Percentiles rank a stretch among this genome's conserved stretches.
Evolutionary conservation across 1,284 basidiomycete genomes (phyloP).

Genomic region (Trametes versicolor): DNA sequence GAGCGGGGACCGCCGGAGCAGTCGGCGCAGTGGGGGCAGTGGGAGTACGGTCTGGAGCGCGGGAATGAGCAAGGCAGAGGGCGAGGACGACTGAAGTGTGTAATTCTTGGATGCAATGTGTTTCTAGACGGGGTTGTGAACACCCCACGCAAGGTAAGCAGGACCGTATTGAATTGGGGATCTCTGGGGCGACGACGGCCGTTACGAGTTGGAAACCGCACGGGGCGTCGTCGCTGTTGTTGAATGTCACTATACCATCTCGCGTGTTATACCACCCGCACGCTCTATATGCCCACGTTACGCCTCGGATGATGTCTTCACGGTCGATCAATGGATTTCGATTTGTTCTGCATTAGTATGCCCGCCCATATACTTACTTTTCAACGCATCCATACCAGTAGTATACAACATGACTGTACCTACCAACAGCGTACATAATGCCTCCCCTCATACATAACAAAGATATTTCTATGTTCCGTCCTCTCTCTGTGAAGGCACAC

Average conservation of each 20-base stretch:
- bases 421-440: conserved; percentile 28
- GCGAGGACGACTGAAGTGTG: conserved; percentile 46
- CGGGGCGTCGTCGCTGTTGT: conserved; percentile 4
- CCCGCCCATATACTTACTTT: conserved; percentile 24
- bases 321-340: conserved; percentile 8
- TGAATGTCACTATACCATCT: conserved; percentile 22
- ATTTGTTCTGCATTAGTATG: conserved; percentile 33
- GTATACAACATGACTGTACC: conserved; percentile 29
- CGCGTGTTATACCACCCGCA: conserved; percentile 29
- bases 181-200: conserved; percentile 18
- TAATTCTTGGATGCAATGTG: conserved; percentile 27
- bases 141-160: conserved; percentile 25
- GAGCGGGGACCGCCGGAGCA: conserved; percentile 58
- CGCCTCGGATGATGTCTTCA: conserved; percentile 16
- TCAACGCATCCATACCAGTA: conserved; percentile 32
- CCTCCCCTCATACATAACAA: conserved; percentile 14
- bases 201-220: neutral
- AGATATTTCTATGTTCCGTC: conserved; percentile 4
- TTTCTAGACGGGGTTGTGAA: conserved; percentile 17
- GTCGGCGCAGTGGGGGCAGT: conserved; percentile 66
- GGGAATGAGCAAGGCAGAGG: conserved; percentile 73
- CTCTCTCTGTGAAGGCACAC: neutral
- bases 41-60: conserved; percentile 87
- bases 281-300: conserved; percentile 21
- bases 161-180: conserved; percentile 24